These are phyloP conservation scores for Candida incommunis DNA, from an alignment of 805 yeast species.

Conservation along the genomic window DNA sequence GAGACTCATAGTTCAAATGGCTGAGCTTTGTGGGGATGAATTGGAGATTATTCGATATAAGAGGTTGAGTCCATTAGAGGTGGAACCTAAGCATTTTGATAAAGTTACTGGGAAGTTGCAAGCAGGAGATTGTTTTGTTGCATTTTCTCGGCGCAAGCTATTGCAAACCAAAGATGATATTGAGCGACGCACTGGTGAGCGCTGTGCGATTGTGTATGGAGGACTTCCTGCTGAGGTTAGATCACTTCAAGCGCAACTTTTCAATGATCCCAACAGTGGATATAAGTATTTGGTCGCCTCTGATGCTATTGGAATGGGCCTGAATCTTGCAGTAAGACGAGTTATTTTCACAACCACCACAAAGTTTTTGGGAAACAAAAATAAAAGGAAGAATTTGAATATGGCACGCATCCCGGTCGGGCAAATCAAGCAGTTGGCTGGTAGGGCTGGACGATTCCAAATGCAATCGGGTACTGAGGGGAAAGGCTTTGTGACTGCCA, in stretches of 20 bases:
- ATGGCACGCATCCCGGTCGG: conserved; percentile 38
- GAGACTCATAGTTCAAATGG: conserved; percentile 46
- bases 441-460: conserved; percentile 82
- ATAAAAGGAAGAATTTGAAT: conserved; percentile 10
- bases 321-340: conserved; percentile 71
- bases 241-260: conserved; percentile 63
- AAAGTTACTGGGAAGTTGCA: conserved; percentile 26
- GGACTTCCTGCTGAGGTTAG: conserved; percentile 93
- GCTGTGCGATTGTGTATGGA: conserved; percentile 87
- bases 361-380: conserved; percentile 58
- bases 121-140: conserved; percentile 81
- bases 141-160: conserved; percentile 66
- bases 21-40: conserved; percentile 64
- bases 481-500: conserved; percentile 42
- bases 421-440: conserved; percentile 82
- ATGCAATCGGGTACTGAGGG: conserved; percentile 9
- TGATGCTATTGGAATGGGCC: conserved; percentile 97
- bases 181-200: conserved; percentile 42
- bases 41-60: conserved; percentile 56
- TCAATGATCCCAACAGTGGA: conserved; percentile 52
- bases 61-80: conserved; percentile 57
- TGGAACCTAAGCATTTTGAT: conserved; percentile 26
- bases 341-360: conserved; percentile 54
- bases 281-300: conserved; percentile 84
- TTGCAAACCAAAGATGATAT: conserved; percentile 54